A percentile compares a stretch with the other conserved stretches of the same genome.
Evolutionary conservation across 2,329 filamentous ascomycete species (phyloP).

Genomic region (Ascochyta clinopodiicola): DNA sequence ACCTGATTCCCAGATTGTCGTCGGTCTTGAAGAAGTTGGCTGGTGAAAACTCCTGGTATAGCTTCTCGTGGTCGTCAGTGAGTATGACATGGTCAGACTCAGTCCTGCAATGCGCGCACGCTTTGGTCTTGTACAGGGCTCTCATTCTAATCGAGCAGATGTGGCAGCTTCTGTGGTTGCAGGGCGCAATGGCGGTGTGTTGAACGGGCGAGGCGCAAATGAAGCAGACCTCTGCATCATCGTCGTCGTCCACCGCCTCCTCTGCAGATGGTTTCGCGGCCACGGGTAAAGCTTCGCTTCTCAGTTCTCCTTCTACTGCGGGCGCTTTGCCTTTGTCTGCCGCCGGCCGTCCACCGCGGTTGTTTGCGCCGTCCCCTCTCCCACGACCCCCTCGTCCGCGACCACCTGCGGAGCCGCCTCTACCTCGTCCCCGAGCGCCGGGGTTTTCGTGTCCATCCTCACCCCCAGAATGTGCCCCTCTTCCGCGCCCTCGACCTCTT

Average conservation of each 20-base stretch:
- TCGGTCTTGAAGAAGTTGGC: conserved; percentile 79
- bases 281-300: conserved; percentile 9
- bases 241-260: conserved; percentile 37
- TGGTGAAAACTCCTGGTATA: conserved; percentile 81
- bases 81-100: conserved; percentile 86
- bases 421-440: conserved; percentile 40
- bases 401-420: conserved; percentile 42
- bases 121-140: conserved; percentile 93
- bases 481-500: conserved; percentile 39
- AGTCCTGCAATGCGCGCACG: conserved; percentile 93
- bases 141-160: conserved; percentile 91
- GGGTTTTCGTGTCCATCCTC: conserved; percentile 30
- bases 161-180: conserved; percentile 96
- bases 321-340: conserved; percentile 40
- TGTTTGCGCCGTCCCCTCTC: conserved; percentile 43
- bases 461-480: conserved; percentile 29
- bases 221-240: conserved; percentile 82
- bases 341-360: conserved; percentile 28
- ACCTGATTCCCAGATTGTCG: conserved; percentile 87
- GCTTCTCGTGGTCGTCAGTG: conserved; percentile 81
- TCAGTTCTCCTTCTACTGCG: conserved; percentile 16
- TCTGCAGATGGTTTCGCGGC: conserved; percentile 13
- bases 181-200: conserved; percentile 88
- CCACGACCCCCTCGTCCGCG: conserved; percentile 43
- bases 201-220: conserved; percentile 93